These are phyloP conservation scores for Phytophthora ramorum DNA, from an alignment of 352 stramenopile species.

Conservation along the genomic window DNA sequence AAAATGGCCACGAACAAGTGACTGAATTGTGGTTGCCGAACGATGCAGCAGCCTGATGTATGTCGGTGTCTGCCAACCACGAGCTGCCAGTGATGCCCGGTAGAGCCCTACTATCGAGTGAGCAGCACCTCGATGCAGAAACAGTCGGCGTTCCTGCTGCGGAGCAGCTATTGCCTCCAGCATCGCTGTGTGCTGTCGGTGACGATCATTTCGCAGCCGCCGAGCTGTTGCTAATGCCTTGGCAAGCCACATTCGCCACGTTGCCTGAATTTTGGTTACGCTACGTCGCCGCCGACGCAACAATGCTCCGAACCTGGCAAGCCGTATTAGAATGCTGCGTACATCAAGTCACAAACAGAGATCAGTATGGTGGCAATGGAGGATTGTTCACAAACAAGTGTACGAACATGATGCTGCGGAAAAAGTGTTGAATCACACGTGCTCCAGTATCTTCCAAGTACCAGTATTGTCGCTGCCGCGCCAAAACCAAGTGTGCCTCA, in stretches of 20 bases:
- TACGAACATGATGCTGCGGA: constrained; percentile 76
- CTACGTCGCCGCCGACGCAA: constrained; percentile 46
- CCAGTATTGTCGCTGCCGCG: constrained; percentile 34
- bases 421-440: constrained; percentile 74
- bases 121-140: constrained; percentile 68
- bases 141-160: constrained; percentile 31
- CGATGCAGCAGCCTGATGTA: constrained; percentile 48
- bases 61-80: constrained; percentile 69
- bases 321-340: constrained; percentile 56
- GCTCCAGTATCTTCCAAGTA: constrained; percentile 52
- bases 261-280: constrained; percentile 67
- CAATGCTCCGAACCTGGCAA: constrained; percentile 49
- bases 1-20: constrained; percentile 60
- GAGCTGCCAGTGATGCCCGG: constrained; percentile 45
- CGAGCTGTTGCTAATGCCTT: constrained; percentile 58
- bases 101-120: constrained; percentile 60
- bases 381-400: neutral
- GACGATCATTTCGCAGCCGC: constrained; percentile 45
- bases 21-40: constrained; percentile 64
- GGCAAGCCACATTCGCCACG: constrained; percentile 81
- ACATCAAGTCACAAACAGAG: constrained; percentile 15
- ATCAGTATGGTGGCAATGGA: neutral
- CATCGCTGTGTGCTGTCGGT: constrained; percentile 42
- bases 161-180: constrained; percentile 30
- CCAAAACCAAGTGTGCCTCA: constrained; percentile 36